A percentile compares a stretch with the other conserved stretches of the same genome.
Evolutionary conservation across 2,329 filamentous ascomycete species (phyloP).

Genomic region (Aureobasidium namibiae): DNA sequence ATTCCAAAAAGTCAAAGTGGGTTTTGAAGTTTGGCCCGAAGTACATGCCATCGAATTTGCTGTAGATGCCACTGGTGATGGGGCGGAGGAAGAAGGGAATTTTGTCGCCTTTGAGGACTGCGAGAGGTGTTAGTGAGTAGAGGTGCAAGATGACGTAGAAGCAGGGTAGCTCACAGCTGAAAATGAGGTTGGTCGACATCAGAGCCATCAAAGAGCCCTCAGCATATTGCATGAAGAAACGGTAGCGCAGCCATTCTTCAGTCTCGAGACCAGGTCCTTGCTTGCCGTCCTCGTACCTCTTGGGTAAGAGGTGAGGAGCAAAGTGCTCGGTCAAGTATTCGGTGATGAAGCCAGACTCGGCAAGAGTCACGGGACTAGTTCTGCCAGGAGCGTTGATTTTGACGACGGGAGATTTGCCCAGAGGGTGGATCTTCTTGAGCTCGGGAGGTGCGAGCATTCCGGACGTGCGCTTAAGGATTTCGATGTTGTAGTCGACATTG

Average conservation of each 20-base stretch:
- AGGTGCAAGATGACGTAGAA: too few relatives aligned
- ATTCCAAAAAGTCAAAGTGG: conserved; percentile 45
- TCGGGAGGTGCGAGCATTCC: conserved; percentile 65
- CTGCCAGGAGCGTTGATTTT: conserved; percentile 47
- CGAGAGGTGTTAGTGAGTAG: not conserved
- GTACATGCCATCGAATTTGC: conserved; percentile 37
- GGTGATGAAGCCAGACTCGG: conserved; percentile 72
- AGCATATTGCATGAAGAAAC: conserved; percentile 71
- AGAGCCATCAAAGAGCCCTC: conserved; percentile 77
- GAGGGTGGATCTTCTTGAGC: conserved; percentile 68
- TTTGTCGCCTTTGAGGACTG: conserved; percentile 15
- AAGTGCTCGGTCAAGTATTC: conserved; percentile 73
- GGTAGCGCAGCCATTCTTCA: conserved; percentile 52
- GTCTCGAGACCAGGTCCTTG: conserved; percentile 48
- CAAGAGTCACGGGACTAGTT: conserved; percentile 53
- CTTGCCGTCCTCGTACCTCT: conserved; percentile 43
- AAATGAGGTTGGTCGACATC: conserved; percentile 56
- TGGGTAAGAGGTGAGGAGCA: conserved; percentile 43
- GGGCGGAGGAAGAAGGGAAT: conserved; percentile 64
- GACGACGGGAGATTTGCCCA: conserved; percentile 81
- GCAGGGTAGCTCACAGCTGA: conserved; percentile 39
- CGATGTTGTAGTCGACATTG: conserved; percentile 67
- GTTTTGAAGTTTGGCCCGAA: conserved; percentile 39
- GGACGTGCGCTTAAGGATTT: conserved; percentile 62
- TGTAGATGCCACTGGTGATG: conserved; percentile 49